Evolutionary conservation across 192 early-diverging fungal species (phyloP), one percentile per base, ranked within the genome.

Genomic region (Gamsiella multidivaricata): DNA sequence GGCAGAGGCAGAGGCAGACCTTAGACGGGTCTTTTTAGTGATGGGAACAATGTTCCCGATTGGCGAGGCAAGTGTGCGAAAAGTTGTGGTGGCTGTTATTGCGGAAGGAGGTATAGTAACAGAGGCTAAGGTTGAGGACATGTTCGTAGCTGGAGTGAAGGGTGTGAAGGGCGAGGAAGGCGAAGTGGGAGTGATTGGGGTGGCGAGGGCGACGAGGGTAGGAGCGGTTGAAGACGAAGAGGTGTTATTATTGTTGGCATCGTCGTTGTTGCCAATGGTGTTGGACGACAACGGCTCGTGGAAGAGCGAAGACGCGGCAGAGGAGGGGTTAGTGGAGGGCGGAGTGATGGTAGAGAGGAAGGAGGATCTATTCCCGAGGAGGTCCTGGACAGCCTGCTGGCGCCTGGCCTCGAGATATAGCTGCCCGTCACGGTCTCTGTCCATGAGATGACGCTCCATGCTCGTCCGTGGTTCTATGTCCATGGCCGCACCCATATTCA

Each of bases 291-390:
- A 5, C 22, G 59, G 52, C 28, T 78, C 74, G 22, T 45, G 58
- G 33, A 59, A 78, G 45, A 78, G 65, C 50, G 74, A 78, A 9
- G 74, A 78, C 5, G 74, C 74, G 3, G 61, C 60, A 0, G 74
- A 78, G 45, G 74, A 69, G 9, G 74, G 65, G 22, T 58, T 69
- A 3, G 74, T 45, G 15, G 74, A 78, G 12, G 74, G 74, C 32
- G 74, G 74, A 18, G 74, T 78, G 51, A 78, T 78, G 65, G 74
- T 78, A 36, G 74, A 78, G 74, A 78, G 74, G 74, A 78, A 64
- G 32, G 74, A 78, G 8, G 51, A 46, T 78, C 74, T 62, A 78
- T 76, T 58, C 31, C 37, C 49, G 15, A 76, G 60, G 22, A 78
- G 25, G 46, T 68, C 66, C 31, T 58, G 29, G 43, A 37, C 60